Evolutionary conservation across 495 filamentous ascomycete species (phyloP).

Genomic region (Penicillium egyptiacum): DNA sequence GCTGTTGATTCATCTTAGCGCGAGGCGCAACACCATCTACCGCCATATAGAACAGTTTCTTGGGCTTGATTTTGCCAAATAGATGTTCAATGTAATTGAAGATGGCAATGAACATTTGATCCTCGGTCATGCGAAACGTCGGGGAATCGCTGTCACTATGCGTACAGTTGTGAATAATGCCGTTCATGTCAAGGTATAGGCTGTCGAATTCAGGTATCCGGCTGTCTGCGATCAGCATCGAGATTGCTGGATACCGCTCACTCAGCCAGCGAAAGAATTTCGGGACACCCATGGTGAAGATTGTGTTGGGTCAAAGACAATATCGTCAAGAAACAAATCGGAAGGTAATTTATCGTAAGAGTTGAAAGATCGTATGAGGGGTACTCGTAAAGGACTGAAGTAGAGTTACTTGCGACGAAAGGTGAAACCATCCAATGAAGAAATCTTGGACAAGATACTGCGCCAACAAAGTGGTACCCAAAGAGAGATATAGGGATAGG

Average conservation of each 20-base stretch:
- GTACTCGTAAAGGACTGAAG: conserved; percentile 5
- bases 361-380: conserved; percentile 4
- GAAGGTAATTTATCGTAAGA: conserved; percentile 6
- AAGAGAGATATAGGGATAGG: not conserved
- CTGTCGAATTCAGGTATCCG: conserved; percentile 99
- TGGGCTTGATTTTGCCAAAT: conserved; percentile 97
- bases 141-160: conserved; percentile 92
- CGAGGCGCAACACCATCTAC: conserved; percentile 96
- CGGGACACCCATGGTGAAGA: conserved; percentile 76
- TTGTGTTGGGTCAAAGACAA: not conserved
- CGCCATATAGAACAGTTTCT: conserved; percentile 98
- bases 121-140: conserved; percentile 90
- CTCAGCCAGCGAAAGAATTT: conserved; percentile 97
- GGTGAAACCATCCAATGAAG: conserved; percentile 4
- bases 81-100: conserved; percentile 99
- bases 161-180: conserved; percentile 99
- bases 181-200: conserved; percentile 98
- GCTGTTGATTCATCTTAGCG: conserved; percentile 99
- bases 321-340: not conserved
- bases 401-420: conserved; percentile 11
- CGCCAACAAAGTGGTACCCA: not conserved
- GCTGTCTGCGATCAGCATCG: conserved; percentile 97
- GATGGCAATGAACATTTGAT: conserved; percentile 98
- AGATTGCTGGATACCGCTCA: conserved; percentile 98
- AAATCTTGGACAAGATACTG: not conserved